Base-by-base conservation (phyloP, 805 yeast species). In the Limtongia smithiae region DNA sequence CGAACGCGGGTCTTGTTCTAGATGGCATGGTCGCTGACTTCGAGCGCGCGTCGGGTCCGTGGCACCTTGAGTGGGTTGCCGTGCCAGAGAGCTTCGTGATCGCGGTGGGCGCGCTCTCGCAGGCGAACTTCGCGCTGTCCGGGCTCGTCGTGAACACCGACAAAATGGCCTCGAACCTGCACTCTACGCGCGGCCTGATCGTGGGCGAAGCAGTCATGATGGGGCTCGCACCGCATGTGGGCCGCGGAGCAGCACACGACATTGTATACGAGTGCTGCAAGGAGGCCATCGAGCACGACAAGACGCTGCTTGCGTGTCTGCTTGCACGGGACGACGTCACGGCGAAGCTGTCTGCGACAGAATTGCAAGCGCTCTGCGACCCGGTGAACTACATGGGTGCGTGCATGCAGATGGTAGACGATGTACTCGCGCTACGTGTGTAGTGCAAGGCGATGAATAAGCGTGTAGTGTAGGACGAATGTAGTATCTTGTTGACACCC, bases 31-130 rank as follows among this genome's bases (percentile, higher is more conserved):
- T n/a, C n/a, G n/a, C n/a, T n/a, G n/a, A n/a, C n/a, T n/a, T n/a
- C n/a, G 42, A 37, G 24, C 20, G 40, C 24, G 32, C 40, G 24
- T 21, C 40, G n/a, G 40, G 40, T 3, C 15, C 40, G 4, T 37
- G 40, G 40, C 28, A 37, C 21, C 21, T 37, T 37, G 40, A 37
- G 8, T 37, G 40, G 40, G 24, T 37, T 37, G 40, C 24, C 3
- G 15, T 37, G 12, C 40, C 40, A n/a, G 40, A 37, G 20, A 20
- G 21, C n/a, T 37, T 37, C 24, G 5, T 20, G 7, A 25, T 17
- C 15, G n/a, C 40, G n/a, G 40, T 11, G 9, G 17, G 17, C n/a
- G 24, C 40, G 24, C 24, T 37, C 21, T 12, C 21, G 40, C 40
- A 37, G 5, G 30, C 42, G 15, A 31, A 12, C 12, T 27, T 27